Base-by-base conservation (phyloP, 805 yeast species). In the Komagataella kurtzmanii region DNA sequence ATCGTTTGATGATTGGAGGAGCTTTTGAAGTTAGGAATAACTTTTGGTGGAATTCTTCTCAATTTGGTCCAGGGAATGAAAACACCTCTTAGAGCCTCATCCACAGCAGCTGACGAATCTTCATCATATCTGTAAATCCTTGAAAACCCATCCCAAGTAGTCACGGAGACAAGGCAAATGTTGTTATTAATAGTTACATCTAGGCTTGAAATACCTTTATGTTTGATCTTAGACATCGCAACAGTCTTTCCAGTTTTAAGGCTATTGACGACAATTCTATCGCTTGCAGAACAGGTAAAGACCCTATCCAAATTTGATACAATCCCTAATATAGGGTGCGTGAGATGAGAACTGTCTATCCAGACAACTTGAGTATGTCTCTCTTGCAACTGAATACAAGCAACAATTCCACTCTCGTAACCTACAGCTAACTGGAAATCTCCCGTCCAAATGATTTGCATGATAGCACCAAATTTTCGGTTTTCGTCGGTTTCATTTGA, bases 341-440 rank as follows among this genome's bases (percentile, higher is more conserved):
- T 30, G 40, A 30, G 40, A 30, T 30, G 40, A 30, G 40, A 30
- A 10, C 10, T 14, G 10, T 30, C 4, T 30, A 30, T 8, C 40
- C 40, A 30, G 4, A 14, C 40, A 5, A 30, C n/a, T 10, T 30
- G n/a, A 8, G 10, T 30, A 30, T 3, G 5, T 3, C 3, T 14
- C 10, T 30, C 12, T 10, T 14, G 12, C 14, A 30, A 14, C 12
- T 30, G 40, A 14, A 30, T 30, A 14, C 40, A 30, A 10, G 67
- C 65, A 6, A 79, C 71, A 57, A 77, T 81, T 0, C 96, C 95
- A 17, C 85, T 81, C 61, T 87, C 96, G 59, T 76, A 87, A 1
- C 95, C 96, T 5, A 83, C 68, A 17, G 64, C 63, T 17, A 79
- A 59, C 1, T 63, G 52, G 7, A 61, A 54, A 2, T 59, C 56